phyloP scores from a whole-genome alignment of 2,329 filamentous ascomycete species.

The Verticillium tricorpus region DNA sequence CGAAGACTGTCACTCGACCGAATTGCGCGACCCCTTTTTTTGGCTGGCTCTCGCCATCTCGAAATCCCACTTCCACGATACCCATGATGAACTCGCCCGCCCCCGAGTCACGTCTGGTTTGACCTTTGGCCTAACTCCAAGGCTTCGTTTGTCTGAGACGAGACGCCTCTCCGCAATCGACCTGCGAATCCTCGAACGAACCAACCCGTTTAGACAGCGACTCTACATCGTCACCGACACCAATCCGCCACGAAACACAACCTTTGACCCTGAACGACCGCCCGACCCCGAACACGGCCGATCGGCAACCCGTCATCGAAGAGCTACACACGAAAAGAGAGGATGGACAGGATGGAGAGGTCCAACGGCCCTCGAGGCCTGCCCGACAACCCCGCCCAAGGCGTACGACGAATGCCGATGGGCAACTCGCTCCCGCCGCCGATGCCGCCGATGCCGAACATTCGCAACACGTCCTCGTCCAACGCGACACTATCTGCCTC shows the following conservation, averaged over 20 bases:
- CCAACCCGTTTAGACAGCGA: constrained; percentile 4
- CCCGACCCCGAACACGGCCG: background rate
- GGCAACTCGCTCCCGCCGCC: constrained; percentile 31
- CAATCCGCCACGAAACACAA: background rate
- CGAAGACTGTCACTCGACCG: background rate
- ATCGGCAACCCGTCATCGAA: constrained; percentile 7
- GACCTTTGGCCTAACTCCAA: constrained; percentile 12
- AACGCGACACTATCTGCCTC: constrained; percentile 43
- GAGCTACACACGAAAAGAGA: background rate
- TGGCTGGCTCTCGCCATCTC: background rate
- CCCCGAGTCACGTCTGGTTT: constrained; percentile 10
- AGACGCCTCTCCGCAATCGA: constrained; percentile 9
- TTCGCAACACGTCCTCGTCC: constrained; percentile 40
- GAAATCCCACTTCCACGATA: background rate
- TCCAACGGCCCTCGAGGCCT: constrained; percentile 27
- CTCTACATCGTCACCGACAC: background rate
- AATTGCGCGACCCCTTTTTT: background rate
- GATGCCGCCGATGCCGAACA: constrained; percentile 40
- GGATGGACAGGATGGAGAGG: constrained; percentile 12
- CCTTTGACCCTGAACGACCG: background rate
- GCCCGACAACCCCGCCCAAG: constrained; percentile 34
- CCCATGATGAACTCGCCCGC: constrained; percentile 11
- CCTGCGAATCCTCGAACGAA: constrained; percentile 3
- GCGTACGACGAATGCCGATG: constrained; percentile 27
- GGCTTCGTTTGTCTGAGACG: constrained; percentile 8